Conservation (phyloP, 202 grass and related monocot species). For the Digitaria exilis region DNA sequence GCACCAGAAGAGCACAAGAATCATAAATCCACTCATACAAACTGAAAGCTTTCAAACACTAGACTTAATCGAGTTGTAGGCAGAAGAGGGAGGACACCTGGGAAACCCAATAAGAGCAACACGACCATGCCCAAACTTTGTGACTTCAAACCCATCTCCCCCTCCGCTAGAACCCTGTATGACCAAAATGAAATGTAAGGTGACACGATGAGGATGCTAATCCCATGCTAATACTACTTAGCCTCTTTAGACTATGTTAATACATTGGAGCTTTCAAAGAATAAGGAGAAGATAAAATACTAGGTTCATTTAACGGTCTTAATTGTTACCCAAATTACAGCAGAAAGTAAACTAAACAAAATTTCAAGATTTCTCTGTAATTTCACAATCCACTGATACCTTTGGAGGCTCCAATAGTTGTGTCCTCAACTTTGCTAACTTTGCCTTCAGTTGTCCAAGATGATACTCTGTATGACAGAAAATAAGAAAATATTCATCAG, state of each 20-base stretch:
- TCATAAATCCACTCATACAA: neutral
- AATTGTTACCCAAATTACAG: slow-evolving; percentile 6
- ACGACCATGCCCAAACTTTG: slow-evolving; percentile 97
- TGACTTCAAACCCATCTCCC: slow-evolving; percentile 99
- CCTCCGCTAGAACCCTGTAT: slow-evolving; percentile 81
- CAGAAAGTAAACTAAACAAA: neutral
- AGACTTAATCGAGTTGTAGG: slow-evolving; percentile 10
- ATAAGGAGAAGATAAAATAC: neutral
- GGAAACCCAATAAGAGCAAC: slow-evolving; percentile 99
- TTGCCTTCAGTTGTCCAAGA: slow-evolving; percentile 98
- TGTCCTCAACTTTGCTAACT: slow-evolving; percentile 96
- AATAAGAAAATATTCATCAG: slow-evolving; percentile 7
- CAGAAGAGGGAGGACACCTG: slow-evolving; percentile 63
- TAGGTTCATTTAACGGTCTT: neutral
- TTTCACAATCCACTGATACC: slow-evolving; percentile 45
- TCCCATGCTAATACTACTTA: neutral
- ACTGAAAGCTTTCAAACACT: slow-evolving; percentile 12
- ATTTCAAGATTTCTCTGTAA: neutral
- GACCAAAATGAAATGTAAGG: slow-evolving; percentile 33
- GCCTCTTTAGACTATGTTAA: slow-evolving; percentile 5
- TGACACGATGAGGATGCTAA: slow-evolving; percentile 6
- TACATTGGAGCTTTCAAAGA: slow-evolving; percentile 1
- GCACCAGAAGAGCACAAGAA: neutral
- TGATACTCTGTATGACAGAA: slow-evolving; percentile 72
- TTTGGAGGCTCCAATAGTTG: slow-evolving; percentile 98